phyloP scores from a whole-genome alignment of 345 rosid species.

The Eucalyptus pauciflora region DNA sequence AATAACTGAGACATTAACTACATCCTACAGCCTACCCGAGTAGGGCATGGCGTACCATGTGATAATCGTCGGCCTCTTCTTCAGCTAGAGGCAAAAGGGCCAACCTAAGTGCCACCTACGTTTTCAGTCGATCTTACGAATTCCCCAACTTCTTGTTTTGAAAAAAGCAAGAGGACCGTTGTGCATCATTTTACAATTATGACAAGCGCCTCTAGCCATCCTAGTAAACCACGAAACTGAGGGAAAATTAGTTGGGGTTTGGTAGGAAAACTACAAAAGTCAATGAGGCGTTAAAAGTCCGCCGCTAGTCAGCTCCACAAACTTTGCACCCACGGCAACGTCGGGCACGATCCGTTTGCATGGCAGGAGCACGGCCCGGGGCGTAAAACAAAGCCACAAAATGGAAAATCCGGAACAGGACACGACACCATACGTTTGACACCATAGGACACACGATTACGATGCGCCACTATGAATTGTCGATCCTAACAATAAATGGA shows the following conservation, averaged over 20 bases:
- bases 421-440: background rate
- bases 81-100: background rate
- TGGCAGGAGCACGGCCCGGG: accelerated
- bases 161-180: background rate
- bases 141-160: background rate
- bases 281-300: background rate
- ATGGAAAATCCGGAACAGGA: accelerated
- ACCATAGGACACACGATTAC: too few species aligned
- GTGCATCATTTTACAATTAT: background rate
- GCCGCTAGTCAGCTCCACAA: background rate
- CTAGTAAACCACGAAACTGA: background rate
- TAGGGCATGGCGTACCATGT: background rate
- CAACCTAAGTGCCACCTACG: background rate
- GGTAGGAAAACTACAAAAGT: background rate
- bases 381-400: background rate
- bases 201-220: background rate
- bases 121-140: background rate
- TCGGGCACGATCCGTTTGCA: background rate
- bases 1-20: background rate
- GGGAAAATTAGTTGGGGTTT: background rate
- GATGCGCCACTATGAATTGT: background rate
- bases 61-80: background rate
- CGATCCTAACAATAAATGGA: background rate
- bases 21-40: background rate
- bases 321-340: background rate